phyloP scores from a whole-genome alignment of 2,329 filamentous ascomycete genomes.

The Raffaelea deltoideospora region DNA sequence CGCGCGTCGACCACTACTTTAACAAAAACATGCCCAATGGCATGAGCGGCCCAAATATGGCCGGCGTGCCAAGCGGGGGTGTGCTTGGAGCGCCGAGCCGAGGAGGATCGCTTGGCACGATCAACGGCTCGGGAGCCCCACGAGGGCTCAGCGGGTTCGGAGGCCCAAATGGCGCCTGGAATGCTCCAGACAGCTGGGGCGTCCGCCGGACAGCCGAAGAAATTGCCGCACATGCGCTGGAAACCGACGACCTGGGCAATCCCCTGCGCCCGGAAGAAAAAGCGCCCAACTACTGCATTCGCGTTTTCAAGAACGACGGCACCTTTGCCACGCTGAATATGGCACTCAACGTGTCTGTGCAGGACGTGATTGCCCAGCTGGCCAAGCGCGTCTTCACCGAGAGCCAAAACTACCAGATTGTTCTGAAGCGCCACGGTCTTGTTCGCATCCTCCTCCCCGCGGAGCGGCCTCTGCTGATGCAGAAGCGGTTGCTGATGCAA shows the following conservation, averaged over 20 bases:
- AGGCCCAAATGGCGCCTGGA: conserved; percentile 54
- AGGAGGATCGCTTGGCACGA: no score
- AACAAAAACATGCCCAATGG: conserved; percentile 2
- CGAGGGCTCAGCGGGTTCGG: no score
- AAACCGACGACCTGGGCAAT: conserved; percentile 53
- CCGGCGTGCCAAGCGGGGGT: neutral
- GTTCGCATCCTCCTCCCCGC: conserved; percentile 62
- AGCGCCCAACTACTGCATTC: conserved; percentile 70
- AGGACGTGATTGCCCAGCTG: conserved; percentile 76
- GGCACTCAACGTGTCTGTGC: conserved; percentile 66
- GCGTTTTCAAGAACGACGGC: conserved; percentile 84
- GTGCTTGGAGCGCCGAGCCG: no score
- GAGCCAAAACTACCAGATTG: conserved; percentile 85
- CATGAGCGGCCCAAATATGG: neutral
- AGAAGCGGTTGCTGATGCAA: conserved; percentile 81
- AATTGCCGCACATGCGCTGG: conserved; percentile 35
- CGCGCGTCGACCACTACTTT: conserved; percentile 9
- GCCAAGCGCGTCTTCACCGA: conserved; percentile 93
- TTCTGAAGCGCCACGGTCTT: conserved; percentile 84
- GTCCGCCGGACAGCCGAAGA: conserved; percentile 63
- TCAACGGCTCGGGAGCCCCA: no score
- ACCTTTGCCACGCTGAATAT: conserved; percentile 90
- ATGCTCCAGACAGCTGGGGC: conserved; percentile 92
- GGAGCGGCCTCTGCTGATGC: conserved; percentile 78
- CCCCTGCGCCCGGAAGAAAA: conserved; percentile 61